Percentiles rank a stretch among this genome's conserved stretches.
phyloP scores from a whole-genome alignment of 805 yeast genomes.

The Metschnikowia arizonensis region DNA sequence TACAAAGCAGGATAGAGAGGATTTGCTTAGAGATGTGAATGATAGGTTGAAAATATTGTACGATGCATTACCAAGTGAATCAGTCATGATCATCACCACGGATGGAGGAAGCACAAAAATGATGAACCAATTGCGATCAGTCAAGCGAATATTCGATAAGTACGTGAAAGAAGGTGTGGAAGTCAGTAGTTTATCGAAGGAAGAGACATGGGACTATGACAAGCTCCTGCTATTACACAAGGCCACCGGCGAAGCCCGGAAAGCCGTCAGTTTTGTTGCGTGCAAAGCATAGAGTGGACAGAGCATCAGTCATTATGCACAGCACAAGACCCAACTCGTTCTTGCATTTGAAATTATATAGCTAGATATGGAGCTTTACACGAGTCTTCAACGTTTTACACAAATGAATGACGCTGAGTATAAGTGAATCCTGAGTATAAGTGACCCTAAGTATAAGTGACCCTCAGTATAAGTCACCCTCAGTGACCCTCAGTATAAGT shows the following conservation, averaged over 20 bases:
- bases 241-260: conserved; percentile 52
- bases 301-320: conserved; percentile 1
- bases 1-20: conserved; percentile 9
- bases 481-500: no score
- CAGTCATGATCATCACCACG: conserved; percentile 58
- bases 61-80: conserved; percentile 49
- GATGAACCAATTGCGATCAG: conserved; percentile 42
- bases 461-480: no score
- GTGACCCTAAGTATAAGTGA: no score
- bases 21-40: conserved; percentile 35
- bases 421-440: no score
- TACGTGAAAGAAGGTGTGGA: conserved; percentile 41
- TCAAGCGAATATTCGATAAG: conserved; percentile 41
- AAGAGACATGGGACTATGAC: conserved; percentile 50
- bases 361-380: conserved; percentile 1
- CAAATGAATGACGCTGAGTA: neutral
- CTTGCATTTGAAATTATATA: neutral
- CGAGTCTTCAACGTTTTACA: neutral
- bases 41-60: conserved; percentile 47
- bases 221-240: conserved; percentile 45
- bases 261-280: conserved; percentile 55
- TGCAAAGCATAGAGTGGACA: conserved; percentile 8
- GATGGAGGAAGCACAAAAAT: conserved; percentile 59
- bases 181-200: conserved; percentile 38
- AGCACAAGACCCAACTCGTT: neutral